A percentile compares a stretch with the other conserved stretches of the same genome.
Evolutionary conservation across 768 basidiomycete genomes (phyloP).

Genomic region (Lactarius evosmus): DNA sequence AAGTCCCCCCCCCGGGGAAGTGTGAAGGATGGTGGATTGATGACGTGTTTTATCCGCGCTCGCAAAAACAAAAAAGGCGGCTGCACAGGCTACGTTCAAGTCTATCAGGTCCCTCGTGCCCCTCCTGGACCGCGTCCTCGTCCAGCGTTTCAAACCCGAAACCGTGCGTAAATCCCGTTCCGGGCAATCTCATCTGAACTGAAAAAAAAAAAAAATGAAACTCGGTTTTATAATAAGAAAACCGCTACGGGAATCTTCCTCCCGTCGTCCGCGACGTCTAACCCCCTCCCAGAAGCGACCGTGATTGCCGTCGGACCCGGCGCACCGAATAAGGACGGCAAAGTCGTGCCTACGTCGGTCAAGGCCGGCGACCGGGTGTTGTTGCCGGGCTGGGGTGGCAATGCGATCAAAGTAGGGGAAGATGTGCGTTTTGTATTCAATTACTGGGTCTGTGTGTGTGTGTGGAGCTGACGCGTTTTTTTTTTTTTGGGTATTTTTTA

Average conservation of each 20-base stretch:
- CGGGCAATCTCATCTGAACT: too few relatives aligned
- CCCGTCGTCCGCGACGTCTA: slow-evolving; percentile 81
- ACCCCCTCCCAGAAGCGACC: slow-evolving; percentile 93
- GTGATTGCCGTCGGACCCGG: slow-evolving; percentile 96
- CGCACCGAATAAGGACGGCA: slow-evolving; percentile 83
- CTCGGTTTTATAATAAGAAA: slow-evolving; percentile 50
- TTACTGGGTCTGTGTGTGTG: too few relatives aligned
- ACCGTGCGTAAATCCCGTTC: slow-evolving; percentile 82
- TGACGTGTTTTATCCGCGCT: background rate
- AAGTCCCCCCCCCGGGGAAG: too few relatives aligned
- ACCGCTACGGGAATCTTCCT: slow-evolving; percentile 96
- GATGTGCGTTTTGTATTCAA: slow-evolving; percentile 64
- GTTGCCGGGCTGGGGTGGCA: slow-evolving; percentile 95
- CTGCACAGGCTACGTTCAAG: slow-evolving; percentile 91
- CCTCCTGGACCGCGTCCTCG: slow-evolving; percentile 92
- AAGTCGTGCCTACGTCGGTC: slow-evolving; percentile 68
- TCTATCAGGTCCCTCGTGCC: slow-evolving; percentile 88
- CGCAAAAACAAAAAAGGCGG: slow-evolving; percentile 35
- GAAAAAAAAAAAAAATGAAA: background rate
- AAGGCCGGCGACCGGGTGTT: slow-evolving; percentile 90
- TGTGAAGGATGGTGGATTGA: background rate
- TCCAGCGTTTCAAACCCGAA: slow-evolving; percentile 96
- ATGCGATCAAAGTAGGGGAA: slow-evolving; percentile 92
- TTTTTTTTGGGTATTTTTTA: slow-evolving; percentile 36
- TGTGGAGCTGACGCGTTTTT: background rate